These are phyloP conservation scores for Mortierella antarctica DNA, from an alignment of 192 early-diverging fungal species.

Conservation along the genomic window DNA sequence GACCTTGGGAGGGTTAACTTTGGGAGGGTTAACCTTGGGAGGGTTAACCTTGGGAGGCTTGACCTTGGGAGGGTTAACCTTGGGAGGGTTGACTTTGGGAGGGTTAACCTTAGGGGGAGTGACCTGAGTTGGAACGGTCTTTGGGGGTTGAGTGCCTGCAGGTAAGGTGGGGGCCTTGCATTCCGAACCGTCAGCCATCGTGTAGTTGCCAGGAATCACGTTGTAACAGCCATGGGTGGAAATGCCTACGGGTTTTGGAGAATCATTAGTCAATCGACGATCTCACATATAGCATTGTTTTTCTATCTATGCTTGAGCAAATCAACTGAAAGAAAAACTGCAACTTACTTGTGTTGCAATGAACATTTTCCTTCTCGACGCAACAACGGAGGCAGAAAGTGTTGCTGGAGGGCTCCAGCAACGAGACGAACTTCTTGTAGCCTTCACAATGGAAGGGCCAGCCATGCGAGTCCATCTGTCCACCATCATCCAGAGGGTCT, in stretches of 20 bases:
- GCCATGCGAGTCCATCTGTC: conserved; percentile 37
- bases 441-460: conserved; percentile 38
- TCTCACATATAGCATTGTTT: neutral
- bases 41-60: no score
- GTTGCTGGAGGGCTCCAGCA: conserved; percentile 48
- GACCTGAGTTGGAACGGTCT: no score
- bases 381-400: conserved; percentile 51
- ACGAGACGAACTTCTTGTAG: conserved; percentile 46
- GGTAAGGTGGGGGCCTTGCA: neutral
- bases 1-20: no score
- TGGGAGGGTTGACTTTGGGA: no score
- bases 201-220: conserved; percentile 39
- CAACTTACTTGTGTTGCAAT: conserved; percentile 19
- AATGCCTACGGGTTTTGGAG: conserved; percentile 1
- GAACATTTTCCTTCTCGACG: neutral
- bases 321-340: neutral
- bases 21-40: no score
- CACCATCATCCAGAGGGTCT: conserved; percentile 26
- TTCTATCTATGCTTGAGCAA: neutral
- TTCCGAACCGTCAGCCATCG: conserved; percentile 24
- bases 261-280: neutral
- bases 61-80: no score
- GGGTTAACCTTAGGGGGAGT: no score
- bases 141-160: no score
- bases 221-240: conserved; percentile 31